A percentile compares a stretch with the other conserved stretches of the same genome.
Conservation (phyloP, 2,329 filamentous ascomycete species). For the Eutypa lata region DNA sequence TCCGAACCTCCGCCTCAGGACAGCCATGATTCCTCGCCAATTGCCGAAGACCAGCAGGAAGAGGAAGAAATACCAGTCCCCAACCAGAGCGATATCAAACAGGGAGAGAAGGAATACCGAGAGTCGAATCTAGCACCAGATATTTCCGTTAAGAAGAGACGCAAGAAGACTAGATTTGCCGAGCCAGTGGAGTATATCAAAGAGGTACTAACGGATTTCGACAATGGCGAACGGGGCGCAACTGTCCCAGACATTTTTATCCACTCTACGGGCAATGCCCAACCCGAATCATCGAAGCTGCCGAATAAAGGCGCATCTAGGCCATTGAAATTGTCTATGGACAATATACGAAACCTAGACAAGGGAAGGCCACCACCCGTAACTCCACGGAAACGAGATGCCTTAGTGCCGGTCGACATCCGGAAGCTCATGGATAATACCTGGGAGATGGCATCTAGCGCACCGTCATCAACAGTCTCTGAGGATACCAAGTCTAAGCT, state of each 20-base stretch:
- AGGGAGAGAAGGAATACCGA: too few species aligned
- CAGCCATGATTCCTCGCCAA: too few species aligned
- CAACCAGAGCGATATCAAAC: too few species aligned
- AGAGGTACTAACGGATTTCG: too few species aligned
- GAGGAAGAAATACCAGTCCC: too few species aligned
- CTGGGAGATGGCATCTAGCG: slow-evolving; percentile 10
- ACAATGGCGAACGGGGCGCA: too few species aligned
- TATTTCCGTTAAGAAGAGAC: too few species aligned
- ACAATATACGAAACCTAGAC: neutral
- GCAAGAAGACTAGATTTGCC: too few species aligned
- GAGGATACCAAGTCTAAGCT: slow-evolving; percentile 2
- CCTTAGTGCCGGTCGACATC: slow-evolving; percentile 4
- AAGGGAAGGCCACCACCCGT: neutral
- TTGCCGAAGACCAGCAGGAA: too few species aligned
- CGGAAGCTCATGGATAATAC: slow-evolving; percentile 8
- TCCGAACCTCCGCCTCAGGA: too few species aligned
- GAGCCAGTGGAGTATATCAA: too few species aligned
- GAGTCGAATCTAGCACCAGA: too few species aligned
- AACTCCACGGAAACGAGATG: slow-evolving; percentile 3
- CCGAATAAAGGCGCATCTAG: neutral
- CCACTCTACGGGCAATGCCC: neutral
- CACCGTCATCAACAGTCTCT: slow-evolving; percentile 11
- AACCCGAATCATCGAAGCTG: neutral
- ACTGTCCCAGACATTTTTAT: neutral
- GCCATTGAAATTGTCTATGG: neutral